A percentile compares a stretch with the other conserved stretches of the same genome.
These are phyloP conservation scores for Pseudogymnoascus sp. DNA, from an alignment of 2,329 filamentous ascomycete genomes.

Conservation along the genomic window DNA sequence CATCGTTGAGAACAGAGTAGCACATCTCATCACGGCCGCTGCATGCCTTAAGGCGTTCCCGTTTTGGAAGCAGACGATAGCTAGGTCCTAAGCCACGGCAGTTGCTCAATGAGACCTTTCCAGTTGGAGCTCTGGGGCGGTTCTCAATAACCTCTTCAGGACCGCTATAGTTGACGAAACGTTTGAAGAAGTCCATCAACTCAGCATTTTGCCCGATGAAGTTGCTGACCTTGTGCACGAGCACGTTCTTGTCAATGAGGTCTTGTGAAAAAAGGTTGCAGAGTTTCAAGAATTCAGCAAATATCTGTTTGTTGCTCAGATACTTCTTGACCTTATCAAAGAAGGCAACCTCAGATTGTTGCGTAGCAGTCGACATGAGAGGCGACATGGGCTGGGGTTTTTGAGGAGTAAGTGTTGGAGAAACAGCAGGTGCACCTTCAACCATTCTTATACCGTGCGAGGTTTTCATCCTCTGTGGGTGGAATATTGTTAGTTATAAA, in stretches of 20 bases:
- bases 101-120: slow-evolving; percentile 86
- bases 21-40: slow-evolving; percentile 93
- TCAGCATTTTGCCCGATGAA: slow-evolving; percentile 88
- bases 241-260: slow-evolving; percentile 74
- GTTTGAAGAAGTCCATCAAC: slow-evolving; percentile 80
- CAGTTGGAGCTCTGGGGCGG: slow-evolving; percentile 62
- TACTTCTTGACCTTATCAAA: slow-evolving; percentile 97
- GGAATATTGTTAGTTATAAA: slow-evolving; percentile 4
- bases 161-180: slow-evolving; percentile 69
- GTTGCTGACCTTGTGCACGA: slow-evolving; percentile 71
- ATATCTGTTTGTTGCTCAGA: slow-evolving; percentile 82
- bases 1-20: slow-evolving; percentile 85
- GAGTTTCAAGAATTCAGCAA: slow-evolving; percentile 94
- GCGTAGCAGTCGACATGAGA: slow-evolving; percentile 62
- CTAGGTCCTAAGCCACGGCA: slow-evolving; percentile 93
- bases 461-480: slow-evolving; percentile 60
- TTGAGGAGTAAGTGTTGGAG: slow-evolving; percentile 73
- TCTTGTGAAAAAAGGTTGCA: slow-evolving; percentile 93
- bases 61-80: slow-evolving; percentile 83
- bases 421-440: slow-evolving; percentile 38
- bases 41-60: slow-evolving; percentile 85
- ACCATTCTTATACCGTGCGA: slow-evolving; percentile 51
- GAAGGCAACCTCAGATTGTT: slow-evolving; percentile 78
- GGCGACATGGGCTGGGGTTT: slow-evolving; percentile 74
- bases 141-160: slow-evolving; percentile 74